Evolutionary conservation across 306 rosid genomes (phyloP).

Genomic region (Biancaea sappan): DNA sequence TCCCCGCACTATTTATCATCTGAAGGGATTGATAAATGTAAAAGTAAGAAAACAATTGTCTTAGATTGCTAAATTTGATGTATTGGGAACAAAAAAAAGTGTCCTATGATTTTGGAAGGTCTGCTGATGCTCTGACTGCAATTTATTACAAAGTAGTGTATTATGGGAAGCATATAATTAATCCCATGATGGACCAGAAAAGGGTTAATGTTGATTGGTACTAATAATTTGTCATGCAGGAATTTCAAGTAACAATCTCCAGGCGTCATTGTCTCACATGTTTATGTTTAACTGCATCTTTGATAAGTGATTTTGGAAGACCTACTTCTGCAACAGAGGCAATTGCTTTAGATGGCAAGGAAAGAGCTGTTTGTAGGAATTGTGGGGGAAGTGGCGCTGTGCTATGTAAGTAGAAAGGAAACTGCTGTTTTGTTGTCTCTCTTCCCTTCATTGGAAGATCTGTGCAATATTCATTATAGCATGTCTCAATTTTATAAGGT

Average conservation of each 20-base stretch:
- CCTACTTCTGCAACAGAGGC: slow-evolving; percentile 47
- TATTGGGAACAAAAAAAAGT: no score
- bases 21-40: no score
- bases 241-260: slow-evolving; percentile 44
- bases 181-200: background rate
- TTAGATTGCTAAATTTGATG: no score
- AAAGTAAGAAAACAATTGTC: no score
- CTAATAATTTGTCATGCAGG: slow-evolving; percentile 38
- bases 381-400: slow-evolving; percentile 91
- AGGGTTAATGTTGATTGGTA: background rate
- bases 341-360: slow-evolving; percentile 56
- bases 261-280: slow-evolving; percentile 78
- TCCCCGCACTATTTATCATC: no score
- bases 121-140: background rate
- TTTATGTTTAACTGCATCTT: slow-evolving; percentile 60
- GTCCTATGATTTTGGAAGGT: background rate
- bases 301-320: slow-evolving; percentile 41
- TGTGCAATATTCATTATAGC: background rate
- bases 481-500: background rate
- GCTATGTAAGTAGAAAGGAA: slow-evolving; percentile 57
- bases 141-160: background rate
- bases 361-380: slow-evolving; percentile 75
- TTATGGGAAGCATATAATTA: background rate
- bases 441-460: background rate
- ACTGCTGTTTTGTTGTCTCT: background rate